A percentile compares a stretch with the other conserved stretches of the same genome.
Conservation (phyloP, 2,329 filamentous ascomycete species). For the Cytospora chrysosperma region DNA sequence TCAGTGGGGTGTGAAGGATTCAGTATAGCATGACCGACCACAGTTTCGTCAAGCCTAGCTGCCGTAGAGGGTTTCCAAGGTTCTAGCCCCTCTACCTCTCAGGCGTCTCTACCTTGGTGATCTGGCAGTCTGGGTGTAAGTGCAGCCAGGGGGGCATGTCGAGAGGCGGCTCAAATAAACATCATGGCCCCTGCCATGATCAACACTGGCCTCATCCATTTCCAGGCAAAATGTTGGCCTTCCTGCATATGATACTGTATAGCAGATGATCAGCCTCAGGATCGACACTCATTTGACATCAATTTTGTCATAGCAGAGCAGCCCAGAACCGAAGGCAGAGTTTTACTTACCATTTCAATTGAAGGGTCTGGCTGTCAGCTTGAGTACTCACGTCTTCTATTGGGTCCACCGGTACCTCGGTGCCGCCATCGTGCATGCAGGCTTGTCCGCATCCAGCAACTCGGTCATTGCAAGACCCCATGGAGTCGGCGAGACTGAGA, state of each 20-base stretch:
- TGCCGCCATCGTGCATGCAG: slow-evolving; percentile 6
- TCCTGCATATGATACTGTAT: background rate
- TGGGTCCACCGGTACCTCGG: background rate
- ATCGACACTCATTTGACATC: background rate
- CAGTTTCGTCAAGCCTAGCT: slow-evolving; percentile 8
- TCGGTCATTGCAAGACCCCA: background rate
- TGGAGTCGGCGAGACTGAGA: background rate
- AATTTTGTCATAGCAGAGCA: background rate
- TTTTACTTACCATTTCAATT: background rate
- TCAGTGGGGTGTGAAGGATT: slow-evolving; percentile 4
- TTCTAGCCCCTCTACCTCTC: background rate
- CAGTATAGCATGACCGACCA: slow-evolving; percentile 3
- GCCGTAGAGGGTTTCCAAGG: background rate
- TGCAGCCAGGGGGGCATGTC: background rate
- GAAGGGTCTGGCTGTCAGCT: background rate
- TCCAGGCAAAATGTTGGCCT: background rate
- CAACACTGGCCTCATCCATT: background rate
- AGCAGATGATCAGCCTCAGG: background rate
- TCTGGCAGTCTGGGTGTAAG: background rate
- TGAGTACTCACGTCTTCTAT: background rate
- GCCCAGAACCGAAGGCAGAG: background rate
- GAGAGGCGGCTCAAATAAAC: background rate
- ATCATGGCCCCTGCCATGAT: background rate
- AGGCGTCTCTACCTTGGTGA: background rate
- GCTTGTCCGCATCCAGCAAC: slow-evolving; percentile 13